Evolutionary conservation across 441 rosid genomes (phyloP), one percentile per base, ranked within the genome.

Genomic region (Corymbia calophylla): DNA sequence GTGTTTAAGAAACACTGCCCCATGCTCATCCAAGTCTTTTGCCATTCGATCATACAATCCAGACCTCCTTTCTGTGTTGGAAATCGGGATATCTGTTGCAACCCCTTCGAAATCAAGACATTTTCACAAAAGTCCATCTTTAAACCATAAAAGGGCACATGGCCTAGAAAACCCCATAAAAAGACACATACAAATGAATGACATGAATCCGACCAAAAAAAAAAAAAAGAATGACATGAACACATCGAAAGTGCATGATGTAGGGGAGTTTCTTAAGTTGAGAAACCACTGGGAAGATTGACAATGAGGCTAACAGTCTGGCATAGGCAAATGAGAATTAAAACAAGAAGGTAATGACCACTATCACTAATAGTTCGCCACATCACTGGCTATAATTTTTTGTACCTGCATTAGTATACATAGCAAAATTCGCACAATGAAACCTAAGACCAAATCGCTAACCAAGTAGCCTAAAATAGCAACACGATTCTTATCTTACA

Each of bases 41-140:
- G 92, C 96, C 99, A 98, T 96, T 92, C 93, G 94, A 92, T 95
- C 95, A 89, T 97, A 97, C 93, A 98, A 91, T 86, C 88, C 92
- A 29, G 92, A 88, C 91, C 99, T 94, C 91, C 87, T 93, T 82
- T 96, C 95, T 87, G 87, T 87, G 90, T 92, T 93, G 80, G 96
- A 68, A 35, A 55, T 80, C 87, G 90, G 80, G 87, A 92, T 90
- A 92, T 92, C 97, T 96, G 94, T 92, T 90, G 86, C 86, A 91
- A 70, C 12, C 88, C 19, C 58, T 77, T 32, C 29, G 8, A 77
- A 54, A 91, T 23, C 91, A 86, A 91, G 90, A 82, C 84, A 48
- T 23, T 11, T n/a, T 47, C 54, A 25, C 32, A 77, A 60, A 62
- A 60, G 48, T 44, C 29, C 86, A 89, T 35, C 44, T 19, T 88